Conservation (phyloP, 495 filamentous ascomycete genomes). For the Penicillium nucicola region DNA sequence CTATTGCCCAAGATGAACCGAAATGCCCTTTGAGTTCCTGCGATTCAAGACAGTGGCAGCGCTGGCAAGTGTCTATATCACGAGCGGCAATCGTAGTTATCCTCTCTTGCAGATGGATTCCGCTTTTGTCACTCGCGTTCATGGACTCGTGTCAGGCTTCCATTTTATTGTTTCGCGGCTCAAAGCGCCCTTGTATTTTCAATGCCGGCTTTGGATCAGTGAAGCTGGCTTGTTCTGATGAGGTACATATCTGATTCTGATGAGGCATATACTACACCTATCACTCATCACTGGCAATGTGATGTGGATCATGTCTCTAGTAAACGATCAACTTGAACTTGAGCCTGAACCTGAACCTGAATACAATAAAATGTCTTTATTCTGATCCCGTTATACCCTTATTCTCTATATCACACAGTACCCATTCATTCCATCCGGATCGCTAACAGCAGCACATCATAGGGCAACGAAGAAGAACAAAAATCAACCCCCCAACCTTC, state of each 20-base stretch:
- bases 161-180: constrained; percentile 8
- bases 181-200: constrained; percentile 25
- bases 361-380: not conserved
- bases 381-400: not conserved
- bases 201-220: constrained; percentile 30
- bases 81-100: constrained; percentile 28
- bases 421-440: not conserved
- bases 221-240: constrained; percentile 49
- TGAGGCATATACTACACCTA: too few relatives aligned
- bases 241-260: constrained; percentile 62
- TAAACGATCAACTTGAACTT: not conserved
- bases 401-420: too few relatives aligned
- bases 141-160: constrained; percentile 11
- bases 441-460: constrained; percentile 16
- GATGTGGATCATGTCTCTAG: not conserved
- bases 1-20: constrained; percentile 74
- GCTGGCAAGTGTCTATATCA: constrained; percentile 11
- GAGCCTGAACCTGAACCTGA: not conserved
- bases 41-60: not conserved
- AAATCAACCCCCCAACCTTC: not conserved
- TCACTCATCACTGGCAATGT: not conserved
- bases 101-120: constrained; percentile 44
- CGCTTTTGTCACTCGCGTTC: constrained; percentile 44
- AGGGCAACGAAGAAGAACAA: constrained; percentile 20
- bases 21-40: constrained; percentile 24